Evolutionary conservation across 1,284 basidiomycete genomes (phyloP).

Genomic region (Cutaneotrichosporon sp.): DNA sequence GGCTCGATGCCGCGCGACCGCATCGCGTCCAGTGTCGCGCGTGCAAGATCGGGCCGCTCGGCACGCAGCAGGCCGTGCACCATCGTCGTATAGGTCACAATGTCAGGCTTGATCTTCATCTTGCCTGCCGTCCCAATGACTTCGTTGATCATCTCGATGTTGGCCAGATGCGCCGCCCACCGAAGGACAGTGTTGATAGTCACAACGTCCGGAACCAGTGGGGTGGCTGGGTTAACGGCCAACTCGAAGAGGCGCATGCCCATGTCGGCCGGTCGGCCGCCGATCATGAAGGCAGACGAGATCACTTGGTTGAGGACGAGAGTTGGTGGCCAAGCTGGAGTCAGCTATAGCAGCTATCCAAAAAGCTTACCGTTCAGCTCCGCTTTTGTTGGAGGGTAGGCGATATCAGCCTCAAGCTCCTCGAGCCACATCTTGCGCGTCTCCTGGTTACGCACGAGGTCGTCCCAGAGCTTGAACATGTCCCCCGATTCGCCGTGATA

Average conservation of each 20-base stretch:
- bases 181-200: constrained; percentile 75
- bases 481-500: constrained; percentile 35
- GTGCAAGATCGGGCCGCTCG: constrained; percentile 65
- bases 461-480: constrained; percentile 40
- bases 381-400: neutral
- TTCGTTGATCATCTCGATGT: constrained; percentile 63
- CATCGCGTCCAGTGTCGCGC: constrained; percentile 68
- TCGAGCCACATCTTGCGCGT: constrained; percentile 3
- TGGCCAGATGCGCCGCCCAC: constrained; percentile 62
- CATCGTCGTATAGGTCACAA: constrained; percentile 75
- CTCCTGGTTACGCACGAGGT: constrained; percentile 15
- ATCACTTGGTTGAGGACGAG: constrained; percentile 48
- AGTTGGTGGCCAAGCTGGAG: constrained; percentile 41
- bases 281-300: constrained; percentile 38
- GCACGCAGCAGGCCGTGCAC: constrained; percentile 69
- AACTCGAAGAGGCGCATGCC: constrained; percentile 42
- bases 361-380: constrained; percentile 23
- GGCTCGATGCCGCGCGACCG: constrained; percentile 67
- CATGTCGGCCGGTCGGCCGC: constrained; percentile 30
- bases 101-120: constrained; percentile 63
- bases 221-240: constrained; percentile 34
- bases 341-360: neutral
- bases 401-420: constrained; percentile 9
- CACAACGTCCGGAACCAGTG: constrained; percentile 62
- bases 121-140: constrained; percentile 61